Percentiles rank a stretch among this genome's conserved stretches.
Evolutionary conservation across 2,329 filamentous ascomycete species (phyloP).

Genomic region (Fusarium miscanthi): DNA sequence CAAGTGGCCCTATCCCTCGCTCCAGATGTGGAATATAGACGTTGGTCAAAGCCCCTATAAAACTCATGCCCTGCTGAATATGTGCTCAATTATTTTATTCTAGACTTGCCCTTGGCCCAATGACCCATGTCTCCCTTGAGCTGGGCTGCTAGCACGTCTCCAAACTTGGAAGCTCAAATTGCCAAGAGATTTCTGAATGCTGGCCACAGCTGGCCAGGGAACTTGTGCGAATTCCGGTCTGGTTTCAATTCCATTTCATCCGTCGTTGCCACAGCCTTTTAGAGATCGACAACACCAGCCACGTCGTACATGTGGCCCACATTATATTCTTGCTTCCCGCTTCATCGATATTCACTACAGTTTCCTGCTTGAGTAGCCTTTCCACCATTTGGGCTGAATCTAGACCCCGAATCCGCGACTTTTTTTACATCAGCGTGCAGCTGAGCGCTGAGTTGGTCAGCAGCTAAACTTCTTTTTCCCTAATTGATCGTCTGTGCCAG

Average conservation of each 20-base stretch:
- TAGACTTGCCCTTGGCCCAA: conserved; percentile 11
- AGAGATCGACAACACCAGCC: conserved; percentile 34
- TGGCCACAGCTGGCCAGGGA: conserved; percentile 16
- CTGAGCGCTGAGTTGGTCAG: conserved; percentile 8
- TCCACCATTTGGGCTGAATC: conserved; percentile 10
- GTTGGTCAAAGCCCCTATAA: neutral
- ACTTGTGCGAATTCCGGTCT: conserved; percentile 9
- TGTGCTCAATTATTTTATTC: conserved; percentile 8
- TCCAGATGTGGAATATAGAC: neutral
- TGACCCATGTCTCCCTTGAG: conserved; percentile 3
- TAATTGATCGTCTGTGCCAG: conserved; percentile 12
- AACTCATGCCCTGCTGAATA: conserved; percentile 19
- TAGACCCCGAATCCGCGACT: conserved; percentile 5
- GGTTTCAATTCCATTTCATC: conserved; percentile 10
- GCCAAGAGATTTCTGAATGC: conserved; percentile 12
- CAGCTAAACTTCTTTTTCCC: neutral
- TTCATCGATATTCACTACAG: conserved; percentile 13
- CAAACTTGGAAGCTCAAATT: conserved; percentile 29
- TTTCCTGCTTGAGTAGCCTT: conserved; percentile 15
- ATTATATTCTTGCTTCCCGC: conserved; percentile 31
- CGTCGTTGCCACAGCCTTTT: conserved; percentile 7
- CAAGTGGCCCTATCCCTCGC: neutral
- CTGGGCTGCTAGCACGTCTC: conserved; percentile 6
- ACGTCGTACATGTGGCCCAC: conserved; percentile 28
- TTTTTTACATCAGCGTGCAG: conserved; percentile 30